phyloP scores from a whole-genome alignment of 1,284 basidiomycete genomes.

The Hemileia vastatrix region DNA sequence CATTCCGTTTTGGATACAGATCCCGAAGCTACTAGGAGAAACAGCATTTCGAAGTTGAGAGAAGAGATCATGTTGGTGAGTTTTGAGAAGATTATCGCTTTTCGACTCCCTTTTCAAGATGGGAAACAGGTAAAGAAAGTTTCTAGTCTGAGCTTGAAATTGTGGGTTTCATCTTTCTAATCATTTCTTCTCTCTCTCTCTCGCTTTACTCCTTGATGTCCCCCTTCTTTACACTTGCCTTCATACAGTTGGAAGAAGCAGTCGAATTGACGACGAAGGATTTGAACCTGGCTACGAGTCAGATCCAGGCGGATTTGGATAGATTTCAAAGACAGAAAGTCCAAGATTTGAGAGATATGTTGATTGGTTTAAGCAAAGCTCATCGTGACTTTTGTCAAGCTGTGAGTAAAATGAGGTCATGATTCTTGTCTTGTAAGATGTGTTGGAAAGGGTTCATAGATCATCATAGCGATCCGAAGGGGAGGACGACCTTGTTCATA shows the following conservation, averaged over 20 bases:
- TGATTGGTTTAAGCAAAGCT: slow-evolving; percentile 34
- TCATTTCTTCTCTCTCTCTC: background rate
- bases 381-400: slow-evolving; percentile 36
- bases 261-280: slow-evolving; percentile 34
- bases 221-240: background rate
- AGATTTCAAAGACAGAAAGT: slow-evolving; percentile 42
- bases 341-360: slow-evolving; percentile 35
- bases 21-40: slow-evolving; percentile 37
- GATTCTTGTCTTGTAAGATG: no score
- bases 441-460: no score
- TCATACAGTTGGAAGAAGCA: slow-evolving; percentile 34
- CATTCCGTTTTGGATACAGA: slow-evolving; percentile 40
- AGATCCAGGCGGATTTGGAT: slow-evolving; percentile 41
- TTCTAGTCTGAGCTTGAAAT: no score
- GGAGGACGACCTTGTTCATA: no score
- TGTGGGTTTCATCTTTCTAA: no score
- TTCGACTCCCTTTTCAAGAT: background rate
- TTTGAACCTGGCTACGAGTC: slow-evolving; percentile 34
- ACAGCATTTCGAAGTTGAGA: slow-evolving; percentile 34
- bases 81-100: background rate
- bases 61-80: slow-evolving; percentile 33
- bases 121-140: background rate
- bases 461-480: no score
- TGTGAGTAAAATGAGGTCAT: slow-evolving; percentile 14
- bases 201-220: background rate